These are phyloP conservation scores for Rhizophagus clarus DNA, from an alignment of 192 early-diverging fungal genomes.

Conservation along the genomic window DNA sequence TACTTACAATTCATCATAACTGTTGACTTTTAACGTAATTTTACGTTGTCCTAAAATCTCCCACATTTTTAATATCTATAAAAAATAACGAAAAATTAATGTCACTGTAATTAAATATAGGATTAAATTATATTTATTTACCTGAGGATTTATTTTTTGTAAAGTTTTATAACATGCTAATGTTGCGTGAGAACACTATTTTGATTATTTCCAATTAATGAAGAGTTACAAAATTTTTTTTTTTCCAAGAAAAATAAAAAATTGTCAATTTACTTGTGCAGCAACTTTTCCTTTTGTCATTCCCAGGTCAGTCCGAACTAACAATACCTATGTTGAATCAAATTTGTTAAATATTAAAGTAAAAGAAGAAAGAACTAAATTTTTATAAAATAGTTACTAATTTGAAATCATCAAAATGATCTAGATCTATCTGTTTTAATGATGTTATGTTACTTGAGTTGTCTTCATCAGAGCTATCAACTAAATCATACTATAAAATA, in stretches of 20 bases:
- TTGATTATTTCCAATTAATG: background rate
- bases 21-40: conserved; percentile 76
- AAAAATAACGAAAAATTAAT: background rate
- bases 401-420: conserved; percentile 19
- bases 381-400: background rate
- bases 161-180: conserved; percentile 78
- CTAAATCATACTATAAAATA: background rate
- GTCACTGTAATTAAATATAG: background rate
- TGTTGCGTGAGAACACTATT: conserved; percentile 86
- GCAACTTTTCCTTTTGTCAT: conserved; percentile 97
- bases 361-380: background rate
- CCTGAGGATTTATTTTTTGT: conserved; percentile 48
- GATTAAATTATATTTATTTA: conserved; percentile 25
- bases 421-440: background rate
- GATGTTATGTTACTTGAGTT: background rate
- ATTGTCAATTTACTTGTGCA: conserved; percentile 60
- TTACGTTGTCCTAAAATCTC: conserved; percentile 83
- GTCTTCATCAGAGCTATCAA: too few relatives aligned
- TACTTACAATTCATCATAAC: conserved; percentile 74
- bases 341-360: background rate
- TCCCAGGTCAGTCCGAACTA: conserved; percentile 85
- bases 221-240: background rate
- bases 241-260: background rate
- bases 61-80: conserved; percentile 63
- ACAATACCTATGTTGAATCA: conserved; percentile 58